A percentile compares a stretch with the other conserved stretches of the same genome.
Evolutionary conservation across 805 yeast species (phyloP).

Genomic region (Saturnispora saitoi): DNA sequence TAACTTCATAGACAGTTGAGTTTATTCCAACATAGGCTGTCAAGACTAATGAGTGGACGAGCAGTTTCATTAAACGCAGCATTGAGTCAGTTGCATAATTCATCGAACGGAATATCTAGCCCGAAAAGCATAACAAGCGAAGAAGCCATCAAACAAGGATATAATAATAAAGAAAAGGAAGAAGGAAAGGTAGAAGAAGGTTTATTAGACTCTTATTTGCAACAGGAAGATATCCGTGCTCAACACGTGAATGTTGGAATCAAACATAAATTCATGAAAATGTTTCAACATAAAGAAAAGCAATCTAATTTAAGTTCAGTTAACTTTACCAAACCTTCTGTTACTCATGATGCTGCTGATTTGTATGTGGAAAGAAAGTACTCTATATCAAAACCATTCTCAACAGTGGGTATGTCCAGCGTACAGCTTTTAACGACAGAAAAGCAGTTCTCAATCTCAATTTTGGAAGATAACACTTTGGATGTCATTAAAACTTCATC

Average conservation of each 20-base stretch:
- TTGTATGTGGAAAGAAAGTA: neutral
- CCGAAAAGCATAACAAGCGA: neutral
- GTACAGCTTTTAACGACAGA: constrained; percentile 1
- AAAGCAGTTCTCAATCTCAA: neutral
- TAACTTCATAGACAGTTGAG: too few species aligned
- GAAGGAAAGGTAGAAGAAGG: too few species aligned
- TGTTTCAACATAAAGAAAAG: neutral
- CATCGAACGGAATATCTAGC: neutral
- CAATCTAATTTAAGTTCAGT: too few species aligned
- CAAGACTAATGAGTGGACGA: neutral
- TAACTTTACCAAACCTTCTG: too few species aligned
- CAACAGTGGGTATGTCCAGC: neutral
- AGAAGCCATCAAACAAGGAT: neutral
- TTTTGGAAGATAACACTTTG: neutral
- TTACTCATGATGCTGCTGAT: too few species aligned
- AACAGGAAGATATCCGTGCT: neutral
- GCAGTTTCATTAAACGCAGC: neutral
- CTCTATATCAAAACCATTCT: neutral
- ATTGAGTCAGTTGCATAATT: neutral
- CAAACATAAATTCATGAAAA: neutral
- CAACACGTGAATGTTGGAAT: neutral
- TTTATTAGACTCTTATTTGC: neutral
- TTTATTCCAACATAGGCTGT: too few species aligned
- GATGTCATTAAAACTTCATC: neutral
- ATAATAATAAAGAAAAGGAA: too few species aligned